A percentile compares a stretch with the other conserved stretches of the same genome.
Conservation (phyloP, 371 early-diverging fungal genomes). For the Lichtheimia hyalospora region DNA sequence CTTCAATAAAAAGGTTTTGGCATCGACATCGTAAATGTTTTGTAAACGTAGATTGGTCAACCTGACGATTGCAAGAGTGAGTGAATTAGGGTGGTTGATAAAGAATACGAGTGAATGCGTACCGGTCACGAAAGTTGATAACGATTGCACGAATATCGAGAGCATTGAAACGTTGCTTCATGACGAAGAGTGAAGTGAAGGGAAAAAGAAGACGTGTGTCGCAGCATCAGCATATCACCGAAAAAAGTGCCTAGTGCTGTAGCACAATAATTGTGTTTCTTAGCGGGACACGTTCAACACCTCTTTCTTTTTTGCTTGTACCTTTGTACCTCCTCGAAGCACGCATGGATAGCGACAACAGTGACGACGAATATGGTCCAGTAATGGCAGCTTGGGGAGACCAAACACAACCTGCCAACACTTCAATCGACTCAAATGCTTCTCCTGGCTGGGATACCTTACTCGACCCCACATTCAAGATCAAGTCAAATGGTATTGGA, state of each 20-base stretch:
- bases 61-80: slow-evolving; percentile 28
- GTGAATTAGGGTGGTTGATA: background rate
- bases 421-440: background rate
- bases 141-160: slow-evolving; percentile 87
- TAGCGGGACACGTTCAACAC: too few species aligned
- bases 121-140: slow-evolving; percentile 68
- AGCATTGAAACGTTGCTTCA: slow-evolving; percentile 84
- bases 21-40: slow-evolving; percentile 92
- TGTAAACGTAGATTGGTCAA: slow-evolving; percentile 88
- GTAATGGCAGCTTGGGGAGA: slow-evolving; percentile 14
- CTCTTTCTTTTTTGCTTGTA: too few species aligned
- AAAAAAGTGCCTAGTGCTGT: too few species aligned
- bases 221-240: too few species aligned
- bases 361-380: slow-evolving; percentile 18
- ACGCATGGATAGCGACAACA: slow-evolving; percentile 5
- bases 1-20: slow-evolving; percentile 90
- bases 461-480: slow-evolving; percentile 20
- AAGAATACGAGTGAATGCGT: slow-evolving; percentile 1
- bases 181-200: slow-evolving; percentile 11
- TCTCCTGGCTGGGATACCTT: slow-evolving; percentile 15
- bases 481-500: slow-evolving; percentile 23
- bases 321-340: too few species aligned
- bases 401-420: background rate
- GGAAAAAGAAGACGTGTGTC: background rate
- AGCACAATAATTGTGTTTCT: too few species aligned